Evolutionary conservation across 192 early-diverging fungal genomes (phyloP), one percentile per base, ranked within the genome.

Genomic region (Coemansia javaensis): DNA sequence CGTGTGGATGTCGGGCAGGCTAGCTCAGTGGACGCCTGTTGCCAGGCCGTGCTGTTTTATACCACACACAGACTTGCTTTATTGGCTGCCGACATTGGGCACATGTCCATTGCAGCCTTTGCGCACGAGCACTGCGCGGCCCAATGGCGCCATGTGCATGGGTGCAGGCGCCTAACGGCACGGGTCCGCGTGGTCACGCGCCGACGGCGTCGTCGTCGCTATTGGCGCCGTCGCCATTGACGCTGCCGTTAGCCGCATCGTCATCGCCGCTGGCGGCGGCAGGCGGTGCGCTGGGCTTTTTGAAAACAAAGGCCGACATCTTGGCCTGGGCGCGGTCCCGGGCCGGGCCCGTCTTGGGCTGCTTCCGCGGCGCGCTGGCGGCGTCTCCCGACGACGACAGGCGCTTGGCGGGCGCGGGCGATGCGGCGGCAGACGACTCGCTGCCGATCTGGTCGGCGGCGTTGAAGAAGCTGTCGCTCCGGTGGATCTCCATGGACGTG

Each of bases 401-500:
- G 33, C 66, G 59, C 44, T 70, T 60, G 13, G 21, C 17, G 0
- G 35, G 8, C 16, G 52, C 17, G 5, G 32, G 34, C 32, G 37
- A n/a, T 27, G 17, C 45, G 23, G 59, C 44, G 18, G 23, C 22
- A 9, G 48, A 15, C 14, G 55, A 55, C 9, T 30, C 11, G 56
- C 15, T 5, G 47, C 57, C 5, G 43, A 40, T 40, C 16, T 21
- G 25, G 20, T 64, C 65, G 5, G 54, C 65, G 5, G 73, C 61
- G 23, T 57, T 37, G 31, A 68, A 67, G 46, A 68, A 67, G 54
- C 65, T 68, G 54, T 68, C 53, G 53, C 73, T 64, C 24, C 61
- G 73, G 33, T 59, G 59, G 44, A 64, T 64, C 31, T 55, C 60
- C 51, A 68, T 68, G 2, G 69, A 57, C 24, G 55, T 64, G 21